A percentile compares a stretch with the other conserved stretches of the same genome.
Evolutionary conservation across 2,329 filamentous ascomycete genomes (phyloP).

Genomic region (Neocucurbitaria cava): DNA sequence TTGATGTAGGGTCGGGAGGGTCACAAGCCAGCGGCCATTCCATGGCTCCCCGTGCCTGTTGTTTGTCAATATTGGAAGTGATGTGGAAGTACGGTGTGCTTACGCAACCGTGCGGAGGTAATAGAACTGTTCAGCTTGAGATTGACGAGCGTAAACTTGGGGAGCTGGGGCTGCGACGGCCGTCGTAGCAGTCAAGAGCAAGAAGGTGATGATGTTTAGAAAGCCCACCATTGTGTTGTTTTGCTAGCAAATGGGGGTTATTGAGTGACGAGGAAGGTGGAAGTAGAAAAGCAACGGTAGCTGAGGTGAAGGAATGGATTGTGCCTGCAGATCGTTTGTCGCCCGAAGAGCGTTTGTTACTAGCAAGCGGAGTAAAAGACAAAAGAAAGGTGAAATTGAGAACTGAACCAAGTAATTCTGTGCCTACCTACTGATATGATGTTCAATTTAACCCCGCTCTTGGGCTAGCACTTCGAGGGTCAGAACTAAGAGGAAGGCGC

Average conservation of each 20-base stretch:
- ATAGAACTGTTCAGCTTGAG: conserved; percentile 2
- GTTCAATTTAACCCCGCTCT: no score
- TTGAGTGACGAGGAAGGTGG: neutral
- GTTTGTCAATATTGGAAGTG: neutral
- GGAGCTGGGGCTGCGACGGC: neutral
- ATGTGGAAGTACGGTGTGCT: neutral
- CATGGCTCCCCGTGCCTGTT: conserved; percentile 23
- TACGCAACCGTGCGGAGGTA: conserved; percentile 15
- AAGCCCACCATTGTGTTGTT: neutral
- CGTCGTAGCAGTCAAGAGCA: neutral
- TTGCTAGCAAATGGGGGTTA: neutral
- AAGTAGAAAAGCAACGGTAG: neutral
- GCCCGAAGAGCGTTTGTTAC: neutral
- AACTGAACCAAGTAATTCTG: neutral
- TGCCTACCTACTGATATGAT: neutral
- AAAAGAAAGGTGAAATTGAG: neutral
- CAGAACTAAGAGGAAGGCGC: neutral
- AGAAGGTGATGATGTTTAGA: neutral
- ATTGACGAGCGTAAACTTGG: no score
- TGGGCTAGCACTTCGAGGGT: neutral
- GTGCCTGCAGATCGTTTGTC: neutral
- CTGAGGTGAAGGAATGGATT: neutral
- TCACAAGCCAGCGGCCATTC: conserved; percentile 21
- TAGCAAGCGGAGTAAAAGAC: neutral
- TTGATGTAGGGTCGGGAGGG: conserved; percentile 15